Base-by-base conservation (phyloP, 225 moss, liverwort and hornwort species). In the Marchantia paleacea region DNA sequence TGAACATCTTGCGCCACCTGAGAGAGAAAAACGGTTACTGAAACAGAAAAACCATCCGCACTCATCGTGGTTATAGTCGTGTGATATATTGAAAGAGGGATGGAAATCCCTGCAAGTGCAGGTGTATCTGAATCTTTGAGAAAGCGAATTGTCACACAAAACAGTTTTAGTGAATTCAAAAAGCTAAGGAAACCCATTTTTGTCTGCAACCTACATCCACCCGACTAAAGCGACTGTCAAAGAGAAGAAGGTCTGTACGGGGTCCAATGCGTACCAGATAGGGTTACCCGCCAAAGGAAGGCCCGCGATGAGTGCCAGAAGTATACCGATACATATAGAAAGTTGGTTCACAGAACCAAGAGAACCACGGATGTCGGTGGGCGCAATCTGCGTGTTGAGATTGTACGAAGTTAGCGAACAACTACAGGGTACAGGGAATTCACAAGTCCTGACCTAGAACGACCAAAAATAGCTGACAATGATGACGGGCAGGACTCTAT, bases 1-100 rank as follows among this genome's bases (percentile, higher is more conserved):
- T 89, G 89, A 95, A 99, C 95, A 99, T 99, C 60, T 73, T 91
- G 24, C 91, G 95, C 97, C 97, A 94, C 96, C 96, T 96, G 63
- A n/a, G 76, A 78, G 20, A 3, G 18, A 13, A 24, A 22, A 10
- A 62, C 62, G 62, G n/a, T 62, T 62, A 62, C 7, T 7, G 11
- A 62, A 8, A 62, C n/a, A 62, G 9, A 16, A 58, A 6, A 20
- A 58, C 3, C 2, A 39, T 39, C 39, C 39, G 2, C 5, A 39
- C 39, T 58, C 58, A 14, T 15, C 14, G 0, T 58, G 58, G 5
- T 58, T 58, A 29, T 14, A 66, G 1, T 29, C 10, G 1, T 12
- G 12, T 29, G 20, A 48, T 4, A 49, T 7, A 49, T 4, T 67
- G 26, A 26, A 67, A 29, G 11, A 13, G 26, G 39, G 12, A 13